Evolutionary conservation across 2,329 filamentous ascomycete species (phyloP), one percentile per base, ranked within the genome.

Genomic region (Rhynchosporium agropyri): DNA sequence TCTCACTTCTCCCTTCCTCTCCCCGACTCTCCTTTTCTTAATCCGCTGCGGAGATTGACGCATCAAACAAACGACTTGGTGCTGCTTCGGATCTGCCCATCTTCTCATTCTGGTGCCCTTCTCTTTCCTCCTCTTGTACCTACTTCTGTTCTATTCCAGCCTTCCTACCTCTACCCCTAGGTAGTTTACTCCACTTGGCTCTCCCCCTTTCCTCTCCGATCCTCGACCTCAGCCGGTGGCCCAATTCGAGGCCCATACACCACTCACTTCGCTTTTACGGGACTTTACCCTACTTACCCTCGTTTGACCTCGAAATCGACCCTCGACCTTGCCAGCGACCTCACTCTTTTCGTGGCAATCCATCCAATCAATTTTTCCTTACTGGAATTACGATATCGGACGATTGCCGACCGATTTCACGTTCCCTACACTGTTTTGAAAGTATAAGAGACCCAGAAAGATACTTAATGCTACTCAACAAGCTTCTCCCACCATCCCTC

Each of bases 391-490:
- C 56, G 31, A 50, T 7, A 36, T 50, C 26, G 31, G 49, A 53
- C 28, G 26, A 57, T 57, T 26, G 13, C 49, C 45, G 58, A 50
- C 56, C 59, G 29, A 60, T 9, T 63, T 36, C 63, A 65, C 65
- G 61, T 62, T 65, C 62, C 54, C 65, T 67, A 61, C 58, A 54
- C 54, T 60, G 55, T 55, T 60, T 55, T 59, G 51, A 63, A 36
- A 61, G 64, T 65, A 63, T 56, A 53, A 61, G 60, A 63, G 58
- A 62, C 46, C 58, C 62, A 54, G 56, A 59, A 48, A 60, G 42
- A 65, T 68, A 72, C 67, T 71, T 71, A 71, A 70, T 69, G 66
- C 65, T 50, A 63, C 63, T 55, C 65, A 69, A 69, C 69, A 62
- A 58, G 64, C 67, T 62, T 63, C 62, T 65, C 20, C 54, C 58